Evolutionary conservation across 139 green algal genomes (phyloP).

Genomic region (Deuterostichococcus epilithicus): DNA sequence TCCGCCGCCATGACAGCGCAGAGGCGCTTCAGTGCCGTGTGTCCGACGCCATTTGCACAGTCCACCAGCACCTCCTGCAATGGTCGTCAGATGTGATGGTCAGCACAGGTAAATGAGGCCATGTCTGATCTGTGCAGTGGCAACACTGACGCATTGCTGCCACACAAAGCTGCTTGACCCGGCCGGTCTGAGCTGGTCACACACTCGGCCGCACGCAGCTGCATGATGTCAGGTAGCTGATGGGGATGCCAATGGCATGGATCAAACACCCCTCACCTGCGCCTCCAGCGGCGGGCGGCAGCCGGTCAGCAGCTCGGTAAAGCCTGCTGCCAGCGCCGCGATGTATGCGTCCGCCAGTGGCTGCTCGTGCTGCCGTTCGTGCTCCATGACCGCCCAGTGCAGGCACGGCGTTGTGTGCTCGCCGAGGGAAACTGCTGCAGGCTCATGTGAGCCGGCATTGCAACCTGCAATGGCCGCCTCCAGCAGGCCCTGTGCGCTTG

Average conservation of each 20-base stretch:
- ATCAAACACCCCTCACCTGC: too few relatives aligned
- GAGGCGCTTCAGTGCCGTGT: conserved; percentile 53
- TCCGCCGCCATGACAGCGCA: conserved; percentile 30
- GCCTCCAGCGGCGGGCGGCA: conserved; percentile 8
- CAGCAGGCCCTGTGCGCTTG: conserved; percentile 59
- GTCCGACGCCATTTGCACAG: conserved; percentile 93
- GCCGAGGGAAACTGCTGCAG: too few relatives aligned
- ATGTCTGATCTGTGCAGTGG: too few relatives aligned
- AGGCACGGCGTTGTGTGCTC: conserved; percentile 93
- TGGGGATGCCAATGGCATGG: too few relatives aligned
- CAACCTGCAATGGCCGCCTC: conserved; percentile 50
- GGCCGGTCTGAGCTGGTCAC: too few relatives aligned
- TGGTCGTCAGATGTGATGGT: neutral
- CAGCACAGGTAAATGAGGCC: conserved; percentile 1
- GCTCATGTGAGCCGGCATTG: neutral
- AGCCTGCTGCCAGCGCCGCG: conserved; percentile 25
- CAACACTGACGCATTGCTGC: too few relatives aligned
- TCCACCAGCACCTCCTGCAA: conserved; percentile 72
- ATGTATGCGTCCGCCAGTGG: conserved; percentile 50
- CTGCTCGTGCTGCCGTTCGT: conserved; percentile 22
- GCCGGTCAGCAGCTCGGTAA: conserved; percentile 17
- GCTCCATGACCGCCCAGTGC: conserved; percentile 66
- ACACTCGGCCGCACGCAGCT: too few relatives aligned
- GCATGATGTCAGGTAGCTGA: too few relatives aligned
- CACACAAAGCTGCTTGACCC: too few relatives aligned